Percentiles rank a stretch among this genome's conserved stretches.
Evolutionary conservation across 2,329 filamentous ascomycete genomes (phyloP).

Genomic region (Ascochyta rabiei): DNA sequence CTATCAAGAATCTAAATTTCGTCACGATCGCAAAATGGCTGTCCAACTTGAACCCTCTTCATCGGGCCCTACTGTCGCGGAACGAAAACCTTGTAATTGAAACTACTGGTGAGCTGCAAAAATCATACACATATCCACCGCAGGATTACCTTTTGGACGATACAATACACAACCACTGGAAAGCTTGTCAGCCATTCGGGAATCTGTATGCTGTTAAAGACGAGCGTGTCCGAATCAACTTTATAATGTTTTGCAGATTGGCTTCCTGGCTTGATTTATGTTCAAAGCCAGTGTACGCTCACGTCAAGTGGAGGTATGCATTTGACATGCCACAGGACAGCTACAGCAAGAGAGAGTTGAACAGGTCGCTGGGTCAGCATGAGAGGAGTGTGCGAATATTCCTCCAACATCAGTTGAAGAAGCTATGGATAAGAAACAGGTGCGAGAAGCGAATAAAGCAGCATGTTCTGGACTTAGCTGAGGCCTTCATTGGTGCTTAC

Average conservation of each 20-base stretch:
- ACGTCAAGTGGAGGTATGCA: constrained; percentile 1
- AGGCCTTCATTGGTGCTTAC: constrained; percentile 14
- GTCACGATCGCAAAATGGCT: constrained; percentile 21
- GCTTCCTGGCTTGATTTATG: constrained; percentile 2
- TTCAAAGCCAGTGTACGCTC: background rate
- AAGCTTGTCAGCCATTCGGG: constrained; percentile 28
- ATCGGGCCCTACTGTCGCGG: constrained; percentile 23
- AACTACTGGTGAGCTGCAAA: constrained; percentile 8
- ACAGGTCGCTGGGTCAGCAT: background rate
- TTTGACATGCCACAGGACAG: constrained; percentile 8
- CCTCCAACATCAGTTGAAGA: background rate
- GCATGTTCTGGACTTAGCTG: constrained; percentile 3
- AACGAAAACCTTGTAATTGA: constrained; percentile 25
- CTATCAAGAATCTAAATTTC: constrained; percentile 28
- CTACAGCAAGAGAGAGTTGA: background rate
- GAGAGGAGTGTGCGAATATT: background rate
- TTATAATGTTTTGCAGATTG: constrained; percentile 11
- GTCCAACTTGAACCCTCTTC: constrained; percentile 15
- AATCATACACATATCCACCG: constrained; percentile 21
- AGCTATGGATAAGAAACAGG: constrained; percentile 3
- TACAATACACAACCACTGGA: constrained; percentile 26
- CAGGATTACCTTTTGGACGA: constrained; percentile 23
- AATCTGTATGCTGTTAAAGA: constrained; percentile 28
- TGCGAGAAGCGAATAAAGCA: constrained; percentile 4
- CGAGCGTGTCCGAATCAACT: background rate